phyloP scores from a whole-genome alignment of 306 rosid genomes.

The Ceratonia siliqua region DNA sequence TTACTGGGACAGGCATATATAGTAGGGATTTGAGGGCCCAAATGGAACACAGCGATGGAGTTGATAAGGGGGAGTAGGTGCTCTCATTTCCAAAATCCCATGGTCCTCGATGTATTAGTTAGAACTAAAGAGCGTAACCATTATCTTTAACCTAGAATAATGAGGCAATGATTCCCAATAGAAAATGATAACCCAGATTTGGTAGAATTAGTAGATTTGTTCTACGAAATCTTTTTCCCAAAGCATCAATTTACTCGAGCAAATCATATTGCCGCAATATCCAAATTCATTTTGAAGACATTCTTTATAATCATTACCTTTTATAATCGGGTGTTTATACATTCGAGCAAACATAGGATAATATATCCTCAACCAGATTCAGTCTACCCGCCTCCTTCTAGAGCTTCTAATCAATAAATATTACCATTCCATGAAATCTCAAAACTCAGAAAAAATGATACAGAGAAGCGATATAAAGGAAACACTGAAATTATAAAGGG shows the following conservation, averaged over 20 bases:
- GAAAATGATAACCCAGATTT: too few relatives aligned
- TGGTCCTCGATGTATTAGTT: slow-evolving; percentile 39
- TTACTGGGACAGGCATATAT: slow-evolving; percentile 8
- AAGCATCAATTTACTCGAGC: too few relatives aligned
- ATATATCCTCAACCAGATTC: neutral
- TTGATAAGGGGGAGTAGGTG: slow-evolving; percentile 56
- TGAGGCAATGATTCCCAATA: too few relatives aligned
- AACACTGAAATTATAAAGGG: neutral
- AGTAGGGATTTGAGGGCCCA: neutral
- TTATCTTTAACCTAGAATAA: neutral
- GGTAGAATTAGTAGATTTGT: too few relatives aligned
- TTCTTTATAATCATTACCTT: neutral
- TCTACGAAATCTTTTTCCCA: too few relatives aligned
- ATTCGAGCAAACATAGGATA: neutral
- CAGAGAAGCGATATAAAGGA: neutral
- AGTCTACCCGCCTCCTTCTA: neutral
- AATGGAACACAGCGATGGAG: slow-evolving; percentile 36
- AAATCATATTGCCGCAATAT: neutral
- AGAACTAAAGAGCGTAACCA: slow-evolving; percentile 16
- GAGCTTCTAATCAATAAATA: neutral
- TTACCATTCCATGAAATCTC: neutral
- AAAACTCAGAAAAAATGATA: neutral
- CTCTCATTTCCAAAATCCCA: slow-evolving; percentile 12
- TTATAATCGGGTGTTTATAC: neutral
- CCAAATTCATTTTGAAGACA: neutral